Evolutionary conservation across 495 filamentous ascomycete genomes (phyloP), one percentile per base, ranked within the genome.

Genomic region (Xylaria flabelliformis): DNA sequence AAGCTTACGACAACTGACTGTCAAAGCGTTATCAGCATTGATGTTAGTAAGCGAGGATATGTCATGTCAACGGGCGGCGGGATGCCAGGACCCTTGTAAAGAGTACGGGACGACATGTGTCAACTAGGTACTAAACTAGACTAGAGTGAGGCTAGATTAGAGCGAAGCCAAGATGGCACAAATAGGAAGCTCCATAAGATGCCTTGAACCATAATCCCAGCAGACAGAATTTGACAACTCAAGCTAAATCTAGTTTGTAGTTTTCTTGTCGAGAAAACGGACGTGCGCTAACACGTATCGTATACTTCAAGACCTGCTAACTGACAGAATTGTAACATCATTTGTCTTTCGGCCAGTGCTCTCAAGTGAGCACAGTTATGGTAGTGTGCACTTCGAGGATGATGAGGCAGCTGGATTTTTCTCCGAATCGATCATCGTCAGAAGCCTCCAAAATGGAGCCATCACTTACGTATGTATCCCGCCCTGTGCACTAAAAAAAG

Each of bases 141-240:
- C 39, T 64, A 64, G 61, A 64, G 39, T 64, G 44, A 64, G 61
- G 61, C 61, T 64, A 64, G 61, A 64, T 44, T 64, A 64, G 61
- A 29, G 61, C 36, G 39, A 64, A n/a, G 61, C 39, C 61, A 42
- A 29, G 61, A 44, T 42, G 61, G 61, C 39, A 44, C 36, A 44
- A 64, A 64, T 64, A 64, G 61, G 61, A 64, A 64, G 39, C 61
- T 64, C 61, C 61, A 64, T 64, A 64, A 61, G 39, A 24, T 15
- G 61, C 21, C 44, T 44, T 39, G 39, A 41, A 44, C 36, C 26
- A 42, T 61, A 39, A 61, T 61, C 58, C 58, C 32, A 59, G 55
- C 15, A 39, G 58, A 61, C 6, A 19, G 58, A 36, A 21, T 61
- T 61, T 39, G 53, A 32, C 53, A 15, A 26, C 51, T 26, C 0